Base-by-base conservation (phyloP, 345 rosid species). In the Capsella bursapastoris region DNA sequence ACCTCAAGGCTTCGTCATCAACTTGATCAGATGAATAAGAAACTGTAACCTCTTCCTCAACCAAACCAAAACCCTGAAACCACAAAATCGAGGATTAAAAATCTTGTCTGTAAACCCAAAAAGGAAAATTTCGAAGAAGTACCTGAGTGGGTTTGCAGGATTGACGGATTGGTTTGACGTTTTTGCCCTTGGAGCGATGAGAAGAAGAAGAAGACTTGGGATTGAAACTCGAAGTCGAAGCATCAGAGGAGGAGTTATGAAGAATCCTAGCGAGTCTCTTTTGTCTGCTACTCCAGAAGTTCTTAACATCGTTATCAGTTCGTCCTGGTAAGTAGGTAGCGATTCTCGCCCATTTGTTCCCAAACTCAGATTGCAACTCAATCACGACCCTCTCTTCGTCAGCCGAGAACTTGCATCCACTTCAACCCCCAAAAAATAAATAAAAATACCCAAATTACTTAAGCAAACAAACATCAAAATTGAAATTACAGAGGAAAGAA, bases 331-430 rank as follows among this genome's bases (percentile, higher is more conserved):
- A 74, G 75, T 84, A 85, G 0, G 99, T 89, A 0, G 99, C 98
- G 12, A 95, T 95, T 73, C 84, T 89, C 0, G 98, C 99, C 99
- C 98, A 92, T 79, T 90, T 95, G 82, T 95, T 92, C 3, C 98
- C 99, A 16, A 90, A 81, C 64, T 86, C 82, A 2, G 87, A 84
- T 74, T 92, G 99, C 78, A 92, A 85, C 52, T 95, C 96, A 27
- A 95, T 90, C 84, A 95, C 96, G 57, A 82, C 80, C 78, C 89
- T 88, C 84, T 92, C 98, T 75, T 95, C 99, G 67, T 92, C 98
- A 18, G 65, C 80, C 8, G 96, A 74, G 71, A 95, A 95, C 85
- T 95, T 92, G 82, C 98, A 95, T 31, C 97, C 97, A 70, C 98
- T 89, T 51, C 28, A 45, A n/a, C 35, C 25, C 40, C 25, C 37